Percentiles rank a stretch among this genome's conserved stretches.
phyloP scores from a whole-genome alignment of 1,284 basidiomycete genomes.

The Erythrobasidium hasegawianum region DNA sequence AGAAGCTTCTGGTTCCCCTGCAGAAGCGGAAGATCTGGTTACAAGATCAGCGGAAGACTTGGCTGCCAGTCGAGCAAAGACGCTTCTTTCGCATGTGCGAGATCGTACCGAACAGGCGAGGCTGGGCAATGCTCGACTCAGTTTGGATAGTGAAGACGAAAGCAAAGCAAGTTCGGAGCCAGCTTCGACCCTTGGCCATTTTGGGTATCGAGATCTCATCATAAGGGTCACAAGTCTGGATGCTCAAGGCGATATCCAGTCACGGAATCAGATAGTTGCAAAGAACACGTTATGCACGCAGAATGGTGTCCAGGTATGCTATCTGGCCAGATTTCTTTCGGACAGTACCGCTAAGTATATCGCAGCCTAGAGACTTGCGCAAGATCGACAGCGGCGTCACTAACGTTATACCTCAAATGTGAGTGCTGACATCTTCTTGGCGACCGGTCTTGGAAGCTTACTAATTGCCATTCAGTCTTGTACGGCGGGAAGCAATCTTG shows the following conservation, averaged over 20 bases:
- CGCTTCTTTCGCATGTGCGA: not conserved
- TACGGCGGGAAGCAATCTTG: conserved; percentile 79
- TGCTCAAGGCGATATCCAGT: conserved; percentile 70
- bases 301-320: conserved; percentile 77
- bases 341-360: not conserved
- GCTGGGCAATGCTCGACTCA: conserved; percentile 18
- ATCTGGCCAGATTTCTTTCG: conserved; percentile 28
- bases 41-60: too few relatives aligned
- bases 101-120: not conserved
- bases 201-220: conserved; percentile 21
- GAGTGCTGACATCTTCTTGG: not conserved
- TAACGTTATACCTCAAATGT: conserved; percentile 74
- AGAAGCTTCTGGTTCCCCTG: not conserved
- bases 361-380: conserved; percentile 85
- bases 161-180: not conserved
- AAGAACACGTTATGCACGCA: conserved; percentile 82
- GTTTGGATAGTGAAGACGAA: conserved; percentile 11
- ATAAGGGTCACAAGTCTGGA: conserved; percentile 41
- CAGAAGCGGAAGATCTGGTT: not conserved
- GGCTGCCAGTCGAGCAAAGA: not conserved
- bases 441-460: too few relatives aligned
- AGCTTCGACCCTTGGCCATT: not conserved
- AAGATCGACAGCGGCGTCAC: conserved; percentile 94
- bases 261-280: conserved; percentile 83
- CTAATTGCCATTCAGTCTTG: conserved; percentile 59